Base-by-base conservation (phyloP, 306 rosid genomes). In the Sphenostylis stenocarpa region DNA sequence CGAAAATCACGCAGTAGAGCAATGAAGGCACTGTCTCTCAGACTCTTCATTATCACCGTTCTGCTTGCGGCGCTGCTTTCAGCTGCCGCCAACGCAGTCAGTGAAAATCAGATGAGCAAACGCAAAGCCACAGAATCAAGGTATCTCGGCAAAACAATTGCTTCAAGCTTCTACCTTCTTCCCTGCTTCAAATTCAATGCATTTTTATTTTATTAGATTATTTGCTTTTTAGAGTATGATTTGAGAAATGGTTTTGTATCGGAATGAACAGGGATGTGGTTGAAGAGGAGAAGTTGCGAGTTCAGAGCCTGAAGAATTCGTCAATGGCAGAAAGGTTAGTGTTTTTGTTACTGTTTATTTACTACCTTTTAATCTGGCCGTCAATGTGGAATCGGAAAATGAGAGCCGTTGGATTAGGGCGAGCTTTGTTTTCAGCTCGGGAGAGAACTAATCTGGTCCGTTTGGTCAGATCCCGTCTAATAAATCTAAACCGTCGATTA, bases 301-400 rank as follows among this genome's bases (percentile, higher is more conserved):
- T 49, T 77, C 77, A 71, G 72, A 90, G 90, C 88, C 87, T 79
- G 77, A 85, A 81, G 79, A 85, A 87, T 82, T 85, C 88, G 2
- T 82, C 96, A 71, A 89, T 90, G 93, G 88, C 93, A 77, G 84
- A 87, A 62, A 47, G 91, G 97, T 94, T n/a, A 66, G 95, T 81
- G 55, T 36, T 67, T 36, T 52, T 36, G 23, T 12, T 56, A 1
- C 63, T 49, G 12, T 31, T 31, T 31, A 31, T 3, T 31, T 31
- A 0, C 5, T 39, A 4, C 47, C 38, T 57, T 26, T 13, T 38
- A 24, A 71, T 80, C 45, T 1, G 24, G 67, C 36, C 72, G 72
- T 83, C 76, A 78, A 75, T 51, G 66, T 80, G 65, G 73, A 62
- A 0, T n/a, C 2, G 26, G 16, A 3, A 45, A 8, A 7, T 2